These are phyloP conservation scores for Pelargonium myrrhifolium DNA, from an alignment of 441 rosid species.

Conservation along the genomic window DNA sequence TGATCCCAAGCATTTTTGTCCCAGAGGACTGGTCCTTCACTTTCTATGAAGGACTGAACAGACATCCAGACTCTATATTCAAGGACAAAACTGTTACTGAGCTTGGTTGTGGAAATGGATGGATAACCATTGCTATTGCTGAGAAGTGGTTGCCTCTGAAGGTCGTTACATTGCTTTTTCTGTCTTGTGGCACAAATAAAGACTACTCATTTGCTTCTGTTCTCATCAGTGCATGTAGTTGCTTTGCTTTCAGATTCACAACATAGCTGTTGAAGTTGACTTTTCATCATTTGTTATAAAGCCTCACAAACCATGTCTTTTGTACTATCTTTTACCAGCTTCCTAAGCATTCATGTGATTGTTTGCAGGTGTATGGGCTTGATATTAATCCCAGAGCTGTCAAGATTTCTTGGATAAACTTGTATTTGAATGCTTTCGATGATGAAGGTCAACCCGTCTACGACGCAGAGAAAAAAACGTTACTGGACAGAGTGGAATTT, in stretches of 20 bases:
- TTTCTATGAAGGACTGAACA: conserved; percentile 64
- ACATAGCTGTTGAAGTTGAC: conserved; percentile 11
- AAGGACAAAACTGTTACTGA: conserved; percentile 22
- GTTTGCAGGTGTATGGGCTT: conserved; percentile 40
- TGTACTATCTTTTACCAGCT: conserved; percentile 5
- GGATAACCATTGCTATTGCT: conserved; percentile 26
- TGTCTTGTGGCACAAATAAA: background rate
- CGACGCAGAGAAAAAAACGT: conserved; percentile 80
- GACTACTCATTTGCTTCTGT: conserved; percentile 3
- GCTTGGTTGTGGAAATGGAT: conserved; percentile 26
- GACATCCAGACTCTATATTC: conserved; percentile 23
- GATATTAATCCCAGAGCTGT: conserved; percentile 45
- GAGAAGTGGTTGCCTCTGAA: conserved; percentile 10
- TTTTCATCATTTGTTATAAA: conserved; percentile 7
- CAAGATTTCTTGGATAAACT: conserved; percentile 7
- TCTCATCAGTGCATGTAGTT: conserved; percentile 1
- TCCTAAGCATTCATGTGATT: background rate
- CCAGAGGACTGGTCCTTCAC: conserved; percentile 99
- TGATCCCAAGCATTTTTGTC: conserved; percentile 89
- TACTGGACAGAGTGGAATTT: conserved; percentile 92
- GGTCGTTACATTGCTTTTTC: conserved; percentile 18
- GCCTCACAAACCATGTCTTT: background rate
- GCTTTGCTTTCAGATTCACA: conserved; percentile 3
- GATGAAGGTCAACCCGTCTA: conserved; percentile 55
- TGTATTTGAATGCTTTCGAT: conserved; percentile 1